These are phyloP conservation scores for Phytophthora agathidicida DNA, from an alignment of 352 stramenopile species.

Conservation along the genomic window DNA sequence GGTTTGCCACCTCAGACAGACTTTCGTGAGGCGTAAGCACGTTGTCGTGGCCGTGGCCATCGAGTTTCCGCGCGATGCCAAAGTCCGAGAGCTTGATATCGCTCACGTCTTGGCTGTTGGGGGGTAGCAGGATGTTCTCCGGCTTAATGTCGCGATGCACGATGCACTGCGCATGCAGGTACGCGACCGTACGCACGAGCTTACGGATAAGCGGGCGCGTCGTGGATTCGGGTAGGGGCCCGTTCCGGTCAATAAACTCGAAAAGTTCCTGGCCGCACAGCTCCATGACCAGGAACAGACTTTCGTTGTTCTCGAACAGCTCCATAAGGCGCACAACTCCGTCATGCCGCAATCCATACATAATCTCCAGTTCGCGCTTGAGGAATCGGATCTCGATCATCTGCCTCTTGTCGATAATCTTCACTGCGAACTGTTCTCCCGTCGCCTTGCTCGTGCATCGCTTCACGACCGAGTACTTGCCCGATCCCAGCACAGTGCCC, in stretches of 20 bases:
- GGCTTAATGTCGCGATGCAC: slow-evolving; percentile 89
- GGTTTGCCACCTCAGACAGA: slow-evolving; percentile 64
- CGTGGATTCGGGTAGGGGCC: slow-evolving; percentile 66
- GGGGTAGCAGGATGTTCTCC: slow-evolving; percentile 80
- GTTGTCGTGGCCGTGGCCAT: slow-evolving; percentile 53
- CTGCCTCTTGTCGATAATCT: slow-evolving; percentile 87
- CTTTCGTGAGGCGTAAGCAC: slow-evolving; percentile 77
- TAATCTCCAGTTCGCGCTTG: slow-evolving; percentile 89
- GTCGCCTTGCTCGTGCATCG: slow-evolving; percentile 46
- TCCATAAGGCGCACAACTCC: slow-evolving; percentile 81
- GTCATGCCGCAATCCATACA: slow-evolving; percentile 75
- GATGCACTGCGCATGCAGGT: slow-evolving; percentile 84
- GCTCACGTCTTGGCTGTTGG: slow-evolving; percentile 57
- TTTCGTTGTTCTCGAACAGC: slow-evolving; percentile 76
- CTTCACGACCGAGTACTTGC: slow-evolving; percentile 86
- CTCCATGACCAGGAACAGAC: slow-evolving; percentile 86
- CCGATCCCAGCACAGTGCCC: slow-evolving; percentile 63
- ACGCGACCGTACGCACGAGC: slow-evolving; percentile 81
- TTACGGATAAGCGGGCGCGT: slow-evolving; percentile 73
- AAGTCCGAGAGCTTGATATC: slow-evolving; percentile 88
- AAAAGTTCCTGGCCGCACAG: slow-evolving; percentile 83
- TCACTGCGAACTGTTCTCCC: slow-evolving; percentile 59
- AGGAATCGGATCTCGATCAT: slow-evolving; percentile 85
- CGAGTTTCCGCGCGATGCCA: slow-evolving; percentile 78
- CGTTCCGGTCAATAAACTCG: slow-evolving; percentile 80